Conservation (phyloP, 2,329 filamentous ascomycete species). For the Fusarium devonianum region DNA sequence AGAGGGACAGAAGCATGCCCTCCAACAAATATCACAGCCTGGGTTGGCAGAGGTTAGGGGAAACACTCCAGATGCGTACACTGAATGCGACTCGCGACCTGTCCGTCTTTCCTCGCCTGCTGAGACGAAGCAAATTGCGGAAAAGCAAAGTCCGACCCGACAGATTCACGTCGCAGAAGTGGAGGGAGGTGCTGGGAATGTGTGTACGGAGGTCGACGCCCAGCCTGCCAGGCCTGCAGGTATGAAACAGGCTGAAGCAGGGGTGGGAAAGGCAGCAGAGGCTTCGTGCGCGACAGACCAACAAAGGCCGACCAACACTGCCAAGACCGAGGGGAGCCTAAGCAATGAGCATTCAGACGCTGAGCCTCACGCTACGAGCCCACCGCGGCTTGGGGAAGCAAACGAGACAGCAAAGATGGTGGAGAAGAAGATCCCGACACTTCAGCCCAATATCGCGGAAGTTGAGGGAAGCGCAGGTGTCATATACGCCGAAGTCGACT, state of each 20-base stretch:
- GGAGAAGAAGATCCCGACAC: not conserved
- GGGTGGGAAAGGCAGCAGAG: not conserved
- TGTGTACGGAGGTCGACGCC: not conserved
- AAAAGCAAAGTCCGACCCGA: not conserved
- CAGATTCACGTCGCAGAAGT: not conserved
- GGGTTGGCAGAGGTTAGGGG: not conserved
- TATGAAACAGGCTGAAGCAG: not conserved
- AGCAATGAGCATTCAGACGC: not conserved
- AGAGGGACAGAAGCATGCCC: too few relatives aligned
- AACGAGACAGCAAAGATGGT: too few relatives aligned
- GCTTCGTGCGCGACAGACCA: not conserved
- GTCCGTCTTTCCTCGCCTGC: too few relatives aligned
- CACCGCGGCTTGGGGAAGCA: too few relatives aligned
- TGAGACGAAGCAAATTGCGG: not conserved
- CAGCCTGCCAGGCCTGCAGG: not conserved
- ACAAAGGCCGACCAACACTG: not conserved
- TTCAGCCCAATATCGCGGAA: not conserved
- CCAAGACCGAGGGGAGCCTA: not conserved
- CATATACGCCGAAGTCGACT: not conserved
- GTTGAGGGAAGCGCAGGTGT: constrained; percentile 1
- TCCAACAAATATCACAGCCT: too few relatives aligned
- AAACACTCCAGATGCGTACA: not conserved
- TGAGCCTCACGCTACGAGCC: constrained; percentile 3
- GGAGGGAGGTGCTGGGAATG: not conserved
- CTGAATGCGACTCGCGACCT: not conserved